Conservation (phyloP, 805 yeast species). For the Candida boleticola region DNA sequence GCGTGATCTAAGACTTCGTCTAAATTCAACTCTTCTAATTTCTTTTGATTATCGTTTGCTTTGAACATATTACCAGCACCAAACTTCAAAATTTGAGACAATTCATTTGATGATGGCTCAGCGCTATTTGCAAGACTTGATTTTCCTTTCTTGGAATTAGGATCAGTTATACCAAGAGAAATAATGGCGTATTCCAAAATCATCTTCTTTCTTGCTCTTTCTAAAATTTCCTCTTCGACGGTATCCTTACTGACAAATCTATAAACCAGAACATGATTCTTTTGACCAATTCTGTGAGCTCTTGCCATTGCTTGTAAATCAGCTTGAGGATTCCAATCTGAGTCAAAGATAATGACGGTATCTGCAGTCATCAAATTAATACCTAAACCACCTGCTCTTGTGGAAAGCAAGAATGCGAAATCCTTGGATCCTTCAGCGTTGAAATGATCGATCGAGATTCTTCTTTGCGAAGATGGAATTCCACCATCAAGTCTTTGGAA, state of each 20-base stretch:
- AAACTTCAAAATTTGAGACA: slow-evolving; percentile 89
- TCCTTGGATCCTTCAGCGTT: slow-evolving; percentile 92
- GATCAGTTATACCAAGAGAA: slow-evolving; percentile 90
- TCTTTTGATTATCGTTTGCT: slow-evolving; percentile 91
- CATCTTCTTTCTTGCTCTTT: slow-evolving; percentile 97
- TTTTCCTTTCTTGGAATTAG: slow-evolving; percentile 43
- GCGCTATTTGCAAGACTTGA: slow-evolving; percentile 36
- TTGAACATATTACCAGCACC: slow-evolving; percentile 99
- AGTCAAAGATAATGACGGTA: slow-evolving; percentile 95
- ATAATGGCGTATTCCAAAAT: slow-evolving; percentile 96
- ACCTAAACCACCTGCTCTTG: slow-evolving; percentile 99
- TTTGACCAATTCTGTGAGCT: slow-evolving; percentile 99
- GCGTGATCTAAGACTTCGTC: slow-evolving; percentile 97
- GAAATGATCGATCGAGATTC: slow-evolving; percentile 94
- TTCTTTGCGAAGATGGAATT: slow-evolving; percentile 87
- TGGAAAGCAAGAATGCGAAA: slow-evolving; percentile 83
- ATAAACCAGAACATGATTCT: slow-evolving; percentile 95
- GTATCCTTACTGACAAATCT: slow-evolving; percentile 98
- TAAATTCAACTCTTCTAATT: slow-evolving; percentile 88
- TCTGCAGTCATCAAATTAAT: slow-evolving; percentile 99
- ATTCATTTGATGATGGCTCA: slow-evolving; percentile 82
- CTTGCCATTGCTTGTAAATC: slow-evolving; percentile 99
- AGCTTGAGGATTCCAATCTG: slow-evolving; percentile 99
- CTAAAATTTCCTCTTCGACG: slow-evolving; percentile 95
- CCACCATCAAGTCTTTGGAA: slow-evolving; percentile 97